Evolutionary conservation across 2,329 filamentous ascomycete genomes (phyloP).

Genomic region (Calycina herbarum): DNA sequence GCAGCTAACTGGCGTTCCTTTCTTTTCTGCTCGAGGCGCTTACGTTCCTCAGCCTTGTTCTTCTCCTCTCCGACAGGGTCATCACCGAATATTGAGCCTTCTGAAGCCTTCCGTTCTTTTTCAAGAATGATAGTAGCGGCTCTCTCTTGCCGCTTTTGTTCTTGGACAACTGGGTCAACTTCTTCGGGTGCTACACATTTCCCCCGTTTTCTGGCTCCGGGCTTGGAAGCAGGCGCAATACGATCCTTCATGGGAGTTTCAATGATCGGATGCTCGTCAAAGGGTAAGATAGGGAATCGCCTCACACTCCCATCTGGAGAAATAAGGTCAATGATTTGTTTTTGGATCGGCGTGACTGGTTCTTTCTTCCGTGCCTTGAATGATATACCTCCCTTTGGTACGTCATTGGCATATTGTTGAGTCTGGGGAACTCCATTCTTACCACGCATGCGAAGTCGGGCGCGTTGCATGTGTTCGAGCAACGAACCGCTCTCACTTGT

Average conservation of each 20-base stretch:
- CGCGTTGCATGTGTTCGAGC: background rate
- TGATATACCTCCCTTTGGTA: background rate
- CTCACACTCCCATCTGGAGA: constrained; percentile 8
- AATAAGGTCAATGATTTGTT: constrained; percentile 9
- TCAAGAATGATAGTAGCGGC: constrained; percentile 24
- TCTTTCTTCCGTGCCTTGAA: background rate
- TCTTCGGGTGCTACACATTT: constrained; percentile 37
- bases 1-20: background rate
- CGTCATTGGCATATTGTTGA: background rate
- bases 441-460: background rate
- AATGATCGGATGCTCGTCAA: constrained; percentile 22
- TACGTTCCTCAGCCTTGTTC: constrained; percentile 10
- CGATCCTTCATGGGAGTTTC: constrained; percentile 47
- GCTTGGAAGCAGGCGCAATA: constrained; percentile 62
- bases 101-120: constrained; percentile 19
- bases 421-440: background rate
- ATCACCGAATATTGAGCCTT: constrained; percentile 28
- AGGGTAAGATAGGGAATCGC: background rate
- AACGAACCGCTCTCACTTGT: background rate
- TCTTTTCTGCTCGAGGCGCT: constrained; percentile 13
- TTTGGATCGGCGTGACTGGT: background rate
- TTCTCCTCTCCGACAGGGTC: constrained; percentile 16
- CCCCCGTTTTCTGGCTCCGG: constrained; percentile 69
- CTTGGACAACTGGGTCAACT: constrained; percentile 4
- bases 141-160: constrained; percentile 17